These are phyloP conservation scores for Phytophthora ohioensis DNA, from an alignment of 352 stramenopile genomes.

Conservation along the genomic window DNA sequence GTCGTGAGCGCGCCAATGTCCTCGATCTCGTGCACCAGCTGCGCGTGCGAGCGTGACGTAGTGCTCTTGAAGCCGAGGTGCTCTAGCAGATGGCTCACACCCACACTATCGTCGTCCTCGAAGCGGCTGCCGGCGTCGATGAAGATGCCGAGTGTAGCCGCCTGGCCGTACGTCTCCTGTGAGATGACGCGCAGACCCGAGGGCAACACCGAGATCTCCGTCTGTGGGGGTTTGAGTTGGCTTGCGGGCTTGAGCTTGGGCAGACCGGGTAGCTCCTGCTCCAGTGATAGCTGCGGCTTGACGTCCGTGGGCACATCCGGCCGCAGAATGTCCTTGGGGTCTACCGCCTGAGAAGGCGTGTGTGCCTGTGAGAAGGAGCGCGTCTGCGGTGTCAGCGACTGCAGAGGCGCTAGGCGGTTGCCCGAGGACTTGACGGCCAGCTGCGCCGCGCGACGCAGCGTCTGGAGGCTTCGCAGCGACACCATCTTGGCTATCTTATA, in stretches of 20 bases:
- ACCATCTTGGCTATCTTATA: conserved; percentile 25
- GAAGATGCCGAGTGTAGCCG: conserved; percentile 95
- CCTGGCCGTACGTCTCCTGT: conserved; percentile 96
- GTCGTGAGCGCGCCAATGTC: conserved; percentile 93
- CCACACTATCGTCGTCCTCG: conserved; percentile 80
- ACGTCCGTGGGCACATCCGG: conserved; percentile 41
- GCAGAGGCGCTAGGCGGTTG: conserved; percentile 10
- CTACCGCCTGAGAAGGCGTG: conserved; percentile 23
- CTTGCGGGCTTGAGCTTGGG: conserved; percentile 87
- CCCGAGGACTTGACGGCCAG: conserved; percentile 7
- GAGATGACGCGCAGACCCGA: conserved; percentile 97
- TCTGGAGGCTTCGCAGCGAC: conserved; percentile 41
- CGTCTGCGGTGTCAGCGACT: conserved; percentile 9
- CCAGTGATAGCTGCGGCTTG: conserved; percentile 69
- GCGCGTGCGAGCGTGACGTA: conserved; percentile 76
- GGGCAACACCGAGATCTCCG: conserved; percentile 92
- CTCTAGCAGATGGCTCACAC: conserved; percentile 95
- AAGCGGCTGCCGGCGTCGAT: conserved; percentile 92
- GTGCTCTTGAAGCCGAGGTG: conserved; percentile 97
- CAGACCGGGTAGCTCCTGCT: conserved; percentile 70
- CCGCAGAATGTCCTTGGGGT: conserved; percentile 68
- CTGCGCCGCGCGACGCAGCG: conserved; percentile 41
- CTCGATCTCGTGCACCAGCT: conserved; percentile 93
- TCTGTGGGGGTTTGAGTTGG: conserved; percentile 89
- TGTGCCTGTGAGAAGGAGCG: conserved; percentile 58